Percentiles rank a stretch among this genome's conserved stretches.
Evolutionary conservation across 2,329 filamentous ascomycete species (phyloP).

Genomic region (Diaporthe vaccinii): DNA sequence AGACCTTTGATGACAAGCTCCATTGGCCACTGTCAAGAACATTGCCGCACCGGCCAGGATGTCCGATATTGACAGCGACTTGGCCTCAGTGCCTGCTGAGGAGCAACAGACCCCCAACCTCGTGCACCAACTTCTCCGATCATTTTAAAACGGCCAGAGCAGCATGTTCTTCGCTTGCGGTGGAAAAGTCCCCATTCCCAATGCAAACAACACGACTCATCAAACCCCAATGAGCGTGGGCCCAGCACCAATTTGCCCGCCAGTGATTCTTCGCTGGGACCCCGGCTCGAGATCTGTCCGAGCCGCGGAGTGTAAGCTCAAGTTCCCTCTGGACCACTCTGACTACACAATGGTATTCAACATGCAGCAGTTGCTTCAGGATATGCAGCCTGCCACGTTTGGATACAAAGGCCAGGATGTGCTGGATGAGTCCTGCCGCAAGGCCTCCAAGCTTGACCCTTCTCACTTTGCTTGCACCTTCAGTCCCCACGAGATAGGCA

Average conservation of each 20-base stretch:
- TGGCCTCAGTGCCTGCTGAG: neutral
- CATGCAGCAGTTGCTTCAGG: constrained; percentile 47
- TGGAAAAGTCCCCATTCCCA: neutral
- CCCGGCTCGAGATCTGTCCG: neutral
- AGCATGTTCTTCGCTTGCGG: constrained; percentile 3
- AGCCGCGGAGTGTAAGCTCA: constrained; percentile 36
- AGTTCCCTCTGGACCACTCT: constrained; percentile 37
- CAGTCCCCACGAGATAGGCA: constrained; percentile 63
- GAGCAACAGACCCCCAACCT: neutral
- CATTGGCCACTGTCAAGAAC: neutral
- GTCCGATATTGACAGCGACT: neutral
- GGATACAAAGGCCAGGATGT: constrained; percentile 60
- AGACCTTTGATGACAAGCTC: neutral
- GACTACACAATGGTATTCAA: constrained; percentile 5
- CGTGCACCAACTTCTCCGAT: neutral
- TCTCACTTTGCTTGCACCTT: constrained; percentile 63
- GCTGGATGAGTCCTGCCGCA: constrained; percentile 65
- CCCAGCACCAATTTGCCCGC: neutral
- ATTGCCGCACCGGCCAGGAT: neutral
- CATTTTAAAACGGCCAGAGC: neutral
- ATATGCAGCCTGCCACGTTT: constrained; percentile 62
- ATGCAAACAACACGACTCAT: neutral
- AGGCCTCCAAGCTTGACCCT: constrained; percentile 64
- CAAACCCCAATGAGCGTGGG: too few species aligned
- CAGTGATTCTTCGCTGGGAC: constrained; percentile 44